Base-by-base conservation (phyloP, 169 alveolate genomes). In the Plasmodium falciparum region DNA sequence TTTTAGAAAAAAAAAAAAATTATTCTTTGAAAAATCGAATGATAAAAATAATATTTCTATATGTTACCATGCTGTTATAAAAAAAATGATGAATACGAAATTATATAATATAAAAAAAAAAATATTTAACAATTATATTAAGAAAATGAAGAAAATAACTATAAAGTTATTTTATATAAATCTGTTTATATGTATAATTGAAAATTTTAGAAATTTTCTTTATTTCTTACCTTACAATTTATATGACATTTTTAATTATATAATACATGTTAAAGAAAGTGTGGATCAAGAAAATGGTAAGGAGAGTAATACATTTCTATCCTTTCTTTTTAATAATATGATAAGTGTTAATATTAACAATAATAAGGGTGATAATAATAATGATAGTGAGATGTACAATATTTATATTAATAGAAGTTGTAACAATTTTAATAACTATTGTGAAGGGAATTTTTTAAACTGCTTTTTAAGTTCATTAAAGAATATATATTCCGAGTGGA, bases 131-230 rank as follows among this genome's bases (percentile, higher is more conserved):
- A 86, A 86, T 66, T 86, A 86, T 72, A 66, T 86, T 13, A 86
- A 86, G 43, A 86, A 71, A 61, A 47, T 86, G 58, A 86, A 86
- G 73, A 70, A 86, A 72, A 11, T 59, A 33, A 71, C 78, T 24
- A 86, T 59, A 49, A 65, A 86, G 43, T 49, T 86, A 43, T 86
- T 86, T 86, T 86, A 86, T 24, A 33, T 86, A 24, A 24, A 86
- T 45, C 61, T 71, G 11, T 86, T 86, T 56, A 59, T 86, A 29
- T 86, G 71, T 52, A 52, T 86, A 22, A 56, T 72, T 7, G 39
- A 86, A 24, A 71, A 86, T 59, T 86, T 86, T 72, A 80, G 88
- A 3, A n/a, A 56, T 61, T 72, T 86, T 73, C 73, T 86, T 86
- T 72, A 61, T 61, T 67, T 86, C 50, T 47, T 86, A 52, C 88